Evolutionary conservation across 495 filamentous ascomycete species (phyloP).

Genomic region (Neurospora cerealis): DNA sequence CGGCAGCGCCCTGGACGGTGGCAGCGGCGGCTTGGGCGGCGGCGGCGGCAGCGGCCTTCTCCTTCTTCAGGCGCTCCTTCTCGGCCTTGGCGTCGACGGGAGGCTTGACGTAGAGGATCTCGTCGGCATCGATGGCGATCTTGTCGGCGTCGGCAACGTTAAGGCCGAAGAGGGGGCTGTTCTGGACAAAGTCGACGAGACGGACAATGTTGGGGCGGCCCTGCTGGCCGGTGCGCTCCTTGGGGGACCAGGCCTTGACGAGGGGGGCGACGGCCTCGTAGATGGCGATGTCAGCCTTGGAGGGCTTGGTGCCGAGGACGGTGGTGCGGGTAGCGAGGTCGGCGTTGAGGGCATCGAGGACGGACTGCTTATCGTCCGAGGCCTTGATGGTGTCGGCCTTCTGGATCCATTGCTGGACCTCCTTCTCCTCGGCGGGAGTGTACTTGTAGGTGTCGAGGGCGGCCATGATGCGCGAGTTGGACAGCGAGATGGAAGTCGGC

Average conservation of each 20-base stretch:
- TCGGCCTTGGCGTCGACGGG: slow-evolving; percentile 76
- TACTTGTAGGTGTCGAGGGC: slow-evolving; percentile 64
- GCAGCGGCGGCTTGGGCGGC: slow-evolving; percentile 16
- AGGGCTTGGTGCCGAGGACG: slow-evolving; percentile 81
- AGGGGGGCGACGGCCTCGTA: slow-evolving; percentile 72
- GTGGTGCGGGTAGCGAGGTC: slow-evolving; percentile 85
- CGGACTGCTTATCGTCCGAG: slow-evolving; percentile 45
- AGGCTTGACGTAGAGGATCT: slow-evolving; percentile 74
- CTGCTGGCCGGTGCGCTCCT: slow-evolving; percentile 83
- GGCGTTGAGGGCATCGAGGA: slow-evolving; percentile 67
- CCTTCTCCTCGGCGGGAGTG: slow-evolving; percentile 64
- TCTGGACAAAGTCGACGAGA: slow-evolving; percentile 89
- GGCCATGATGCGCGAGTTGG: slow-evolving; percentile 31
- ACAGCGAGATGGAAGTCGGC: background rate
- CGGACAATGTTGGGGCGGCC: slow-evolving; percentile 89
- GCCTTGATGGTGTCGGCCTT: slow-evolving; percentile 57
- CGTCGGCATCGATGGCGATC: slow-evolving; percentile 64
- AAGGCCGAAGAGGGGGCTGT: slow-evolving; percentile 66
- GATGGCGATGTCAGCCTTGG: slow-evolving; percentile 76
- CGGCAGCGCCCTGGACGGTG: slow-evolving; percentile 28
- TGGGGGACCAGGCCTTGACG: slow-evolving; percentile 70
- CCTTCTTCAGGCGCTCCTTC: slow-evolving; percentile 82
- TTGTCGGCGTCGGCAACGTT: slow-evolving; percentile 65
- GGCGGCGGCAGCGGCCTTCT: slow-evolving; percentile 58
- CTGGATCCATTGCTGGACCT: slow-evolving; percentile 80